Evolutionary conservation across 352 stramenopile species (phyloP).

Genomic region (Phytopythium helicoides): DNA sequence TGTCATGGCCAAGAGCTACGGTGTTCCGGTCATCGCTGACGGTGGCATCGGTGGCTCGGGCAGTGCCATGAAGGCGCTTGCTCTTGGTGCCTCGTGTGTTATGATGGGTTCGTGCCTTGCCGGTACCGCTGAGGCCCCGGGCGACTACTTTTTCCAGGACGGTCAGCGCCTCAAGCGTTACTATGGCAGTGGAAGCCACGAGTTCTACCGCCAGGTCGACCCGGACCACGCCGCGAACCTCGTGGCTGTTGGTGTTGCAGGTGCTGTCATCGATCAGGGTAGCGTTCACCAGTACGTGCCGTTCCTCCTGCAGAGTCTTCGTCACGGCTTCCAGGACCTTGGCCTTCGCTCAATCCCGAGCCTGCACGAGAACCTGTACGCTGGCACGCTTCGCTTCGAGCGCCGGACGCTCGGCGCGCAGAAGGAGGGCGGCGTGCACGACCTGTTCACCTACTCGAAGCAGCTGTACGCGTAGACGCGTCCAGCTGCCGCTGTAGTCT

Average conservation of each 20-base stretch:
- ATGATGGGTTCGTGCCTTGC: slow-evolving; percentile 99
- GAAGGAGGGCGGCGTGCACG: slow-evolving; percentile 97
- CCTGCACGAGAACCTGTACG: slow-evolving; percentile 75
- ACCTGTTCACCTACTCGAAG: slow-evolving; percentile 95
- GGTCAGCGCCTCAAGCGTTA: slow-evolving; percentile 99
- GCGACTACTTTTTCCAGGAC: slow-evolving; percentile 99
- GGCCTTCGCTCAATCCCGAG: slow-evolving; percentile 88
- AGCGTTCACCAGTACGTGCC: slow-evolving; percentile 97
- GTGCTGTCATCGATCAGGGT: slow-evolving; percentile 98
- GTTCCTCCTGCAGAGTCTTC: slow-evolving; percentile 97
- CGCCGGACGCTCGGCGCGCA: slow-evolving; percentile 96
- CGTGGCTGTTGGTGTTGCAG: slow-evolving; percentile 97
- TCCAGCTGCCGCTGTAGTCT: too few species aligned
- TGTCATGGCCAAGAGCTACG: slow-evolving; percentile 91
- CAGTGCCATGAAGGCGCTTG: slow-evolving; percentile 97
- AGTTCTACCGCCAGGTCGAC: slow-evolving; percentile 59
- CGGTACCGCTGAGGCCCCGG: slow-evolving; percentile 96
- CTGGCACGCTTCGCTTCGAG: slow-evolving; percentile 90
- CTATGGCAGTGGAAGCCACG: slow-evolving; percentile 97
- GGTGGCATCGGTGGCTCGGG: slow-evolving; percentile 96
- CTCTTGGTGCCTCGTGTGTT: slow-evolving; percentile 94
- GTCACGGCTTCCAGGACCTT: slow-evolving; percentile 97
- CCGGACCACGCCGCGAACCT: slow-evolving; percentile 91
- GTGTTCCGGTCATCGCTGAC: slow-evolving; percentile 97
- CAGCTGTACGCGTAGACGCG: slow-evolving; percentile 59